phyloP scores from a whole-genome alignment of 1,284 basidiomycete genomes.

The Vanrija sp. region DNA sequence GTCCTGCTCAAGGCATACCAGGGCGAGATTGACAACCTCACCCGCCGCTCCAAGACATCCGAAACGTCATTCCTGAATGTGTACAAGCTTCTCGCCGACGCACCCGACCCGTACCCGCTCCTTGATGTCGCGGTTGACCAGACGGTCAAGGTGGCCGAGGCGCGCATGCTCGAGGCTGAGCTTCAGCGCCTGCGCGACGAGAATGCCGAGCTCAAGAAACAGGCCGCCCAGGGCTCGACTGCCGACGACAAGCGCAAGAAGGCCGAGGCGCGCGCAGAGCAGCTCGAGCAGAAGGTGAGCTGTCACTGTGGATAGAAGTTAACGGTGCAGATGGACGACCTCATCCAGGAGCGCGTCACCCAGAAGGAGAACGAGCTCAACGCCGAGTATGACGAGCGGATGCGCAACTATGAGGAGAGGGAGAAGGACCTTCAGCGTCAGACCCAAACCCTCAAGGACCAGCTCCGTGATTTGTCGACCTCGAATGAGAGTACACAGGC shows the following conservation, averaged over 20 bases:
- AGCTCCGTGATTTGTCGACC: constrained; percentile 80
- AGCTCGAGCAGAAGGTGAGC: constrained; percentile 74
- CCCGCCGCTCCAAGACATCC: constrained; percentile 80
- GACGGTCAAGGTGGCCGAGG: constrained; percentile 78
- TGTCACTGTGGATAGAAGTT: not conserved
- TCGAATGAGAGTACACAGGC: constrained; percentile 90
- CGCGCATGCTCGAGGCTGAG: constrained; percentile 68
- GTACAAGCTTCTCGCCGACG: constrained; percentile 89
- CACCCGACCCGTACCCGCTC: constrained; percentile 92
- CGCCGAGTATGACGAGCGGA: constrained; percentile 90
- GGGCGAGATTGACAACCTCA: constrained; percentile 90
- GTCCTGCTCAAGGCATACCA: constrained; percentile 91
- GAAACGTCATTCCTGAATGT: constrained; percentile 92
- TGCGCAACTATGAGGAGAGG: constrained; percentile 92
- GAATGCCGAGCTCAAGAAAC: constrained; percentile 69
- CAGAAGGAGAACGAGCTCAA: constrained; percentile 94
- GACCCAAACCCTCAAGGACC: constrained; percentile 74
- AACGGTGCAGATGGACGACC: constrained; percentile 71
- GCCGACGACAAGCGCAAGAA: constrained; percentile 72
- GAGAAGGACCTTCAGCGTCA: constrained; percentile 89
- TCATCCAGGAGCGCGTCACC: constrained; percentile 75
- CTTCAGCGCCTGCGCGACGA: constrained; percentile 69
- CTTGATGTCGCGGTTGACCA: constrained; percentile 91
- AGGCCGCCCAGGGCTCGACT: constrained; percentile 61
- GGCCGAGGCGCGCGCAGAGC: constrained; percentile 66